Evolutionary conservation across 176 grass and related monocot species (phyloP), one percentile per base, ranked within the genome.

Genomic region (Musa troglodytarum): DNA sequence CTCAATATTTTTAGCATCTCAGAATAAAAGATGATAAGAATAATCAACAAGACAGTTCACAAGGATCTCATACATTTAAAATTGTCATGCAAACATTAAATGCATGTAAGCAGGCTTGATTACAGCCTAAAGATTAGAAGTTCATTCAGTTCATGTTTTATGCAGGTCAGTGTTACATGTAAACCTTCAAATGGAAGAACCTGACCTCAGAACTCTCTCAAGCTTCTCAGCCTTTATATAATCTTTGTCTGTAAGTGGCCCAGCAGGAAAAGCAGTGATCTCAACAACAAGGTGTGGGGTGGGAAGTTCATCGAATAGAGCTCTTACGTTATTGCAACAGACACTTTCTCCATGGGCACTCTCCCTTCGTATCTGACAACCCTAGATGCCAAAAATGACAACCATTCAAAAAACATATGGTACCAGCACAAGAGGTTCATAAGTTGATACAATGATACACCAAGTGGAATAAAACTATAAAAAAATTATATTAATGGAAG

Each of bases 351-450:
- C 95, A 20, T 99, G 95, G 12, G 95, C 95, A 52, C 88, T 99
- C 73, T 99, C 88, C 78, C 95, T 91, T 82, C 95, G 93, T 79
- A 99, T 99, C 85, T 91, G 87, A 74, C 95, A 99, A 66, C 91
- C 91, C 95, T 99, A 75, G 64, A 70, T 82, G 59, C 64, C 71
- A 65, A 68, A 79, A 87, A 65, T 3, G 16, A 62, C 22, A 59
- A 9, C 19, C 34, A 68, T 83, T 83, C 72, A 59, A 20, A 20
- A 68, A 75, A 1, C 9, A 81, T 19, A 51, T 52, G 10, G 5
- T 24, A 52, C 5, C 10, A 53, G 21, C 22, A 16, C 23, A 61
- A 9, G 43, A 52, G 11, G 11, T 64, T 57, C 11, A 22, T 4
- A 65, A 76, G 50, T 49, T 69, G 15, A 43, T 69, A 43, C 0